phyloP scores from a whole-genome alignment of 768 basidiomycete species.

The Harrya chromipes region DNA sequence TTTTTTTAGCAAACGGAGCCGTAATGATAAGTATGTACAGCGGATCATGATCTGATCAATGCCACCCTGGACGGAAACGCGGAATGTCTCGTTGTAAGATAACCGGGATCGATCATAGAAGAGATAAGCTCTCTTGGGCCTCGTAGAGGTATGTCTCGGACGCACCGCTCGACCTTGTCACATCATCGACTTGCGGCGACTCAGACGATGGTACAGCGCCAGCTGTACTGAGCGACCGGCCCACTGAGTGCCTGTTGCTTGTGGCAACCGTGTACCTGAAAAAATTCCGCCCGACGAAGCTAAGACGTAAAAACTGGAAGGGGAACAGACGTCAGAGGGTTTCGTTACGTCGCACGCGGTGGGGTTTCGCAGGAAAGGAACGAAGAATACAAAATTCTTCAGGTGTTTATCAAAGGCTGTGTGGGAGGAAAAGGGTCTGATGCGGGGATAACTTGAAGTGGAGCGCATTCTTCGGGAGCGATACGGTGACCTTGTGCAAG shows the following conservation, averaged over 20 bases:
- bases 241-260: too few species aligned
- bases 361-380: neutral
- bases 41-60: constrained; percentile 12
- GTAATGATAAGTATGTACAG: neutral
- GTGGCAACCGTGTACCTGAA: too few species aligned
- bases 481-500: too few species aligned
- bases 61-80: neutral
- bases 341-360: constrained; percentile 1
- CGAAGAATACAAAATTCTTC: too few species aligned
- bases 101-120: neutral
- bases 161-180: neutral
- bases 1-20: neutral
- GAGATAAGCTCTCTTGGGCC: neutral
- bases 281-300: too few species aligned
- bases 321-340: neutral
- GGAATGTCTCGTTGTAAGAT: neutral
- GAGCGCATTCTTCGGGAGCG: too few species aligned
- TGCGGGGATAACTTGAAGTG: too few species aligned
- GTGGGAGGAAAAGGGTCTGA: neutral
- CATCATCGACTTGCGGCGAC: too few species aligned
- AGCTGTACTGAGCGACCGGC: too few species aligned
- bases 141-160: neutral
- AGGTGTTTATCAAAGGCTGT: neutral
- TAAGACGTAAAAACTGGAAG: too few species aligned
- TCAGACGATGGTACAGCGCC: too few species aligned